Percentiles rank a stretch among this genome's conserved stretches.
Conservation (phyloP, 495 filamentous ascomycete species). For the Penicillium egyptiacum region DNA sequence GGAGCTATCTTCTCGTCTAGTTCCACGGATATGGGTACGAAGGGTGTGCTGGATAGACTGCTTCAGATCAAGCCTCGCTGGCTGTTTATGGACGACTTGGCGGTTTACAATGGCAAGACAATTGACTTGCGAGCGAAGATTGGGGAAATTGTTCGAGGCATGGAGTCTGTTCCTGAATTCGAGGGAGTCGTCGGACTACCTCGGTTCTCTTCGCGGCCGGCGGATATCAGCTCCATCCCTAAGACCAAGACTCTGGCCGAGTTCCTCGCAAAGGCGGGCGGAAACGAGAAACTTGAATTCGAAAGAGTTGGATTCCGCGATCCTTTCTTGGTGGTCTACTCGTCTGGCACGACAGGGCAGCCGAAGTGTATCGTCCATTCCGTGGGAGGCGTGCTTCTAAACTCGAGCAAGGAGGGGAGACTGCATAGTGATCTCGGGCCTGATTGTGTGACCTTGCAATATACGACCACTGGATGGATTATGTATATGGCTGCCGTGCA, state of each 20-base stretch:
- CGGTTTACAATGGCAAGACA: slow-evolving; percentile 75
- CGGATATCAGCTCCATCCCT: slow-evolving; percentile 58
- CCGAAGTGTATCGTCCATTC: slow-evolving; percentile 80
- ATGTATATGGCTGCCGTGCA: slow-evolving; percentile 68
- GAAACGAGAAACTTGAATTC: slow-evolving; percentile 48
- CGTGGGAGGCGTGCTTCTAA: slow-evolving; percentile 23
- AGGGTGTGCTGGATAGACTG: slow-evolving; percentile 71
- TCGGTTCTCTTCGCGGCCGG: slow-evolving; percentile 55
- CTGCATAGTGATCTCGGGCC: slow-evolving; percentile 57
- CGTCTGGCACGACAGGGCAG: slow-evolving; percentile 73
- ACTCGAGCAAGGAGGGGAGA: slow-evolving; percentile 57
- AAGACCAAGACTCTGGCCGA: slow-evolving; percentile 49
- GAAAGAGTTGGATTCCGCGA: slow-evolving; percentile 51
- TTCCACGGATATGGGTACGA: slow-evolving; percentile 77
- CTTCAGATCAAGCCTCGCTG: slow-evolving; percentile 69
- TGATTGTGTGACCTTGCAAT: slow-evolving; percentile 54
- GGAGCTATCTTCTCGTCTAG: slow-evolving; percentile 70
- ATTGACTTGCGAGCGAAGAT: slow-evolving; percentile 74
- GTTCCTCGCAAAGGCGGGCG: slow-evolving; percentile 50
- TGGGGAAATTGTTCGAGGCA: slow-evolving; percentile 58
- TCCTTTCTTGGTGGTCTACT: slow-evolving; percentile 75
- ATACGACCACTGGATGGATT: slow-evolving; percentile 76
- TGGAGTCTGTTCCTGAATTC: slow-evolving; percentile 60
- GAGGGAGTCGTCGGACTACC: slow-evolving; percentile 63
- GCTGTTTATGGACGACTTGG: slow-evolving; percentile 75